Conservation (phyloP, 768 basidiomycete species). For the Phaeotremella fagi region DNA sequence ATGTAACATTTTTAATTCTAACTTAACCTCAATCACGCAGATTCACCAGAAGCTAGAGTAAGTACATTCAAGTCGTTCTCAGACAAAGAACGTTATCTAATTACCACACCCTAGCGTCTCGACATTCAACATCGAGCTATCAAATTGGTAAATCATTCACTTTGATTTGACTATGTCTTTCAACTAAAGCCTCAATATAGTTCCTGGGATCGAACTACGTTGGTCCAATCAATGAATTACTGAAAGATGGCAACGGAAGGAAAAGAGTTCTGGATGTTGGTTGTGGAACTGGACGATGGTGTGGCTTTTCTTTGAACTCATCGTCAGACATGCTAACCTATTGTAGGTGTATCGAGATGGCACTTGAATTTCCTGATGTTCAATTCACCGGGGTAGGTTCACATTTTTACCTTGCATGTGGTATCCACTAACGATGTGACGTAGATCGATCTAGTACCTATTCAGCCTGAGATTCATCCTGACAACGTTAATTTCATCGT, state of each 20-base stretch:
- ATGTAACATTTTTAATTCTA: neutral
- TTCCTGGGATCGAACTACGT: neutral
- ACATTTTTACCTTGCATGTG: neutral
- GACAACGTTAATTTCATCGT: conserved; percentile 5
- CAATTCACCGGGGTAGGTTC: conserved; percentile 9
- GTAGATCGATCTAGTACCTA: conserved; percentile 15
- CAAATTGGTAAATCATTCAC: conserved; percentile 6
- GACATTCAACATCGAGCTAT: conserved; percentile 12
- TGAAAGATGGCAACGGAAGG: neutral
- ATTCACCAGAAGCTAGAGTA: neutral
- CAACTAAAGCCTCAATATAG: neutral
- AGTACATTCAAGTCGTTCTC: neutral
- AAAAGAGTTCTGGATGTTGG: conserved; percentile 11
- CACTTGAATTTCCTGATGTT: neutral
- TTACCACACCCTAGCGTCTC: conserved; percentile 1
- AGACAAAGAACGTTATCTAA: neutral
- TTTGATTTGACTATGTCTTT: neutral
- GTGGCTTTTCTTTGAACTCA: neutral
- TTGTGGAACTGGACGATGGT: conserved; percentile 16
- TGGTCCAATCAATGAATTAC: neutral
- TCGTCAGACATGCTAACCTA: neutral
- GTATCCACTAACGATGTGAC: neutral
- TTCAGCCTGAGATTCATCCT: conserved; percentile 5
- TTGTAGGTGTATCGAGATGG: conserved; percentile 10
- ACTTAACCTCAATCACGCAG: neutral